These are phyloP conservation scores for Russula sp. DNA, from an alignment of 768 basidiomycete genomes.

Conservation along the genomic window DNA sequence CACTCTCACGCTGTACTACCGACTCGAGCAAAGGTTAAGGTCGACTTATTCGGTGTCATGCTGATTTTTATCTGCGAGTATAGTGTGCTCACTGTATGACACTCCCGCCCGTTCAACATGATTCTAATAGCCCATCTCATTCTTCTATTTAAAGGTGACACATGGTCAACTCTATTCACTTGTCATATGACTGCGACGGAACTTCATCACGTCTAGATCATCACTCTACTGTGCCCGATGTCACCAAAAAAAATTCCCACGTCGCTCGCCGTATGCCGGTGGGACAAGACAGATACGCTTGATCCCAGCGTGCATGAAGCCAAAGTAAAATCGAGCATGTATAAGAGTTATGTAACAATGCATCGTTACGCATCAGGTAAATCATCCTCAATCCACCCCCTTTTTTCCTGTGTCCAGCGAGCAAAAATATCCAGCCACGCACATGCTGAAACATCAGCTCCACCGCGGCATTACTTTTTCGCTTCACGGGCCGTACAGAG, in stretches of 20 bases:
- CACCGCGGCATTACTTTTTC: too few relatives aligned
- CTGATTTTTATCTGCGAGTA: not conserved
- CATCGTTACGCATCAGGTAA: not conserved
- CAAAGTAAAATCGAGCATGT: conserved; percentile 14
- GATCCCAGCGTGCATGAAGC: conserved; percentile 5
- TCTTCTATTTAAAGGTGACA: conserved; percentile 2
- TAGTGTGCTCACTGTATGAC: not conserved
- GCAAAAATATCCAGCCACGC: not conserved
- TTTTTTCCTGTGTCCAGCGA: not conserved
- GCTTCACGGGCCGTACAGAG: not conserved
- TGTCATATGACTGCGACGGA: not conserved
- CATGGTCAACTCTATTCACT: not conserved
- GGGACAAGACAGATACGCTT: not conserved
- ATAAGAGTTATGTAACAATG: conserved; percentile 8
- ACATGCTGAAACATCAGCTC: conserved; percentile 3
- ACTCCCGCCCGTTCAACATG: not conserved
- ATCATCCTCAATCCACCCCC: not conserved
- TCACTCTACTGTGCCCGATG: conserved; percentile 1
- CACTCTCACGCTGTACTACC: not conserved
- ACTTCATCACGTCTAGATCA: not conserved
- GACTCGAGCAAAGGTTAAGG: not conserved
- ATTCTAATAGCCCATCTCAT: not conserved
- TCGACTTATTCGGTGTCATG: not conserved
- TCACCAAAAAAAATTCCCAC: conserved; percentile 1
- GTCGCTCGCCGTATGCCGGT: not conserved